A percentile compares a stretch with the other conserved stretches of the same genome.
Conservation (phyloP, 441 rosid genomes). For the Populus trichocarpa region DNA sequence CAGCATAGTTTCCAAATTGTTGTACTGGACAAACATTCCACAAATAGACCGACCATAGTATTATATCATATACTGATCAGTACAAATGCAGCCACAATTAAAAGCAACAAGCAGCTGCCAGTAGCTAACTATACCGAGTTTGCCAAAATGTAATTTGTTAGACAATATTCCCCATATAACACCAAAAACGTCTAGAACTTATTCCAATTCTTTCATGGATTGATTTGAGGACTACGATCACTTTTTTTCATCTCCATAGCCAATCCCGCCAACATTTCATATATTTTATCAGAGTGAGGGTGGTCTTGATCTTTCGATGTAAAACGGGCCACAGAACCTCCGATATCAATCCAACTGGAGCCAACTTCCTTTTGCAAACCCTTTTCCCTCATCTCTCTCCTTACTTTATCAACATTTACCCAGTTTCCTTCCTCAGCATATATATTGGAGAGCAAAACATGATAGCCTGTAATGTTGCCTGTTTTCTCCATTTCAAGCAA, state of each 20-base stretch:
- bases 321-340: conserved; percentile 52
- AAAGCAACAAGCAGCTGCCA: conserved; percentile 7
- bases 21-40: conserved; percentile 5
- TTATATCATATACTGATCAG: background rate
- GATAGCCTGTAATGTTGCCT: conserved; percentile 49
- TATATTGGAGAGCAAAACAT: conserved; percentile 79
- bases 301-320: conserved; percentile 65
- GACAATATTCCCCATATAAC: background rate
- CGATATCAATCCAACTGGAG: conserved; percentile 64
- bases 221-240: conserved; percentile 11
- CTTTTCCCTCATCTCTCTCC: conserved; percentile 67
- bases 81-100: background rate
- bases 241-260: conserved; percentile 50
- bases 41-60: background rate
- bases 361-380: conserved; percentile 75
- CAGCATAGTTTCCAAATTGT: conserved; percentile 6
- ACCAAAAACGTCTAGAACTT: background rate
- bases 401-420: conserved; percentile 57
- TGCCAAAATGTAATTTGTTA: background rate
- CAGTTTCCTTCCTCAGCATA: conserved; percentile 76
- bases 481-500: conserved; percentile 44
- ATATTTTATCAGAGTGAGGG: conserved; percentile 41
- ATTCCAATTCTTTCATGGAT: conserved; percentile 12
- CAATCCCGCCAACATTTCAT: conserved; percentile 48
- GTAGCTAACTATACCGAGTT: background rate